A percentile compares a stretch with the other conserved stretches of the same genome.
phyloP scores from a whole-genome alignment of 2,329 filamentous ascomycete species.

The Arthrobotrys megalospora region DNA sequence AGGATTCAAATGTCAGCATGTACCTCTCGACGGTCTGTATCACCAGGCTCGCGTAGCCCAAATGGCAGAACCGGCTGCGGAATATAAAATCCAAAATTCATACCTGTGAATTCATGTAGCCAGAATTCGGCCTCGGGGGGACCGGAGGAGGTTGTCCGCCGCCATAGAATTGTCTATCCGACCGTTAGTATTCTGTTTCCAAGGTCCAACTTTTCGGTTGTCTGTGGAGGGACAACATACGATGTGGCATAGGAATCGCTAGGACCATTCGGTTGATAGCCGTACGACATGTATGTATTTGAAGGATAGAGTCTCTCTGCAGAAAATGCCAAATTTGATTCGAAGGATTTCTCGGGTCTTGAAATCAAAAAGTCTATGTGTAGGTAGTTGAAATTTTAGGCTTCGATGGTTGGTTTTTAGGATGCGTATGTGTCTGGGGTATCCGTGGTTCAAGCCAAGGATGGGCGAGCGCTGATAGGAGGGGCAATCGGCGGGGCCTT shows the following conservation, averaged over 20 bases:
- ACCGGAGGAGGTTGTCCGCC: conserved; percentile 55
- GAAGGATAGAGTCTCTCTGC: conserved; percentile 3
- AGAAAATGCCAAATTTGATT: conserved; percentile 12
- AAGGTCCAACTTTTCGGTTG: conserved; percentile 5
- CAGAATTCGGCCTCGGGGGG: conserved; percentile 54
- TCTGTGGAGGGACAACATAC: conserved; percentile 32
- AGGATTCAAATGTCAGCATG: conserved; percentile 25
- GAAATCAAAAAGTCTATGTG: conserved; percentile 13
- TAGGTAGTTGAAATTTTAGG: conserved; percentile 17
- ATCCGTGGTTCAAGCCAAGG: conserved; percentile 32
- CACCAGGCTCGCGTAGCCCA: conserved; percentile 7
- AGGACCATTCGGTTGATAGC: conserved; percentile 56
- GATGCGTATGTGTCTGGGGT: conserved; percentile 29
- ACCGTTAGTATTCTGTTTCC: conserved; percentile 8
- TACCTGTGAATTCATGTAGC: conserved; percentile 53
- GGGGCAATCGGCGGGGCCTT: conserved; percentile 44
- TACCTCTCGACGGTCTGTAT: background rate
- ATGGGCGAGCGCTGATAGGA: conserved; percentile 28
- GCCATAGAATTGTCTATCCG: conserved; percentile 55
- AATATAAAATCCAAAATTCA: conserved; percentile 3
- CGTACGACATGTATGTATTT: conserved; percentile 60
- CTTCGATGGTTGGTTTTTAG: conserved; percentile 34
- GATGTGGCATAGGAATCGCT: conserved; percentile 61
- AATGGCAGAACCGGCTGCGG: background rate
- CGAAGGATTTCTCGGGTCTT: conserved; percentile 4